phyloP scores from a whole-genome alignment of 176 grass and related monocot species.

The Carex kokanica region DNA sequence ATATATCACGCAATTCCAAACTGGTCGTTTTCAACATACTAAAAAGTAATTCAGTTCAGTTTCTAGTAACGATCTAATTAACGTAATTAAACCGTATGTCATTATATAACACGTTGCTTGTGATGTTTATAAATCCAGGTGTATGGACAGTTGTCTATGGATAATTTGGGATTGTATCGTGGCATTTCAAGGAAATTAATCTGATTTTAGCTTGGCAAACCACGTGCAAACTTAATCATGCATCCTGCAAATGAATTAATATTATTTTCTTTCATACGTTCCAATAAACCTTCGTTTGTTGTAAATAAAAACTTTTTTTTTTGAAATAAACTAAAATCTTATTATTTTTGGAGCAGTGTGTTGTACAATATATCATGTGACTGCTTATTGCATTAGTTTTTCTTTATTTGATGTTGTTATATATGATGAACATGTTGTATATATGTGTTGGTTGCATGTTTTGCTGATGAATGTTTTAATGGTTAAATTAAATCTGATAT shows the following conservation, averaged over 20 bases:
- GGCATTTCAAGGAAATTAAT: neutral
- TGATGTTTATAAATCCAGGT: neutral
- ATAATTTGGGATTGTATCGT: neutral
- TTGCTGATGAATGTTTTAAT: neutral
- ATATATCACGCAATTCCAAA: neutral
- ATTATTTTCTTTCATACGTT: neutral
- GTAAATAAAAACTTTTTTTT: neutral
- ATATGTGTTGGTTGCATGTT: neutral
- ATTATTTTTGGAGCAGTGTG: neutral
- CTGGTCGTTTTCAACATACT: neutral
- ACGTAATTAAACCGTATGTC: neutral
- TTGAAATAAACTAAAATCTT: neutral
- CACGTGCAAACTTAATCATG: neutral
- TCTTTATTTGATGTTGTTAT: neutral
- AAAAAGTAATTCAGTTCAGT: neutral
- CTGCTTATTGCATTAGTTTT: neutral
- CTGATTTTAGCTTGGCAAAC: neutral
- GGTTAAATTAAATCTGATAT: neutral
- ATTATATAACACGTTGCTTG: slow-evolving; percentile 15
- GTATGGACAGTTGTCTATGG: neutral
- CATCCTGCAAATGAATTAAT: neutral
- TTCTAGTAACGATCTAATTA: slow-evolving; percentile 1
- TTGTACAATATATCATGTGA: neutral
- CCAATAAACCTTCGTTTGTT: neutral
- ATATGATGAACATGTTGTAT: neutral